Conservation (phyloP, 495 filamentous ascomycete genomes). For the Daldinia caldariorum region DNA sequence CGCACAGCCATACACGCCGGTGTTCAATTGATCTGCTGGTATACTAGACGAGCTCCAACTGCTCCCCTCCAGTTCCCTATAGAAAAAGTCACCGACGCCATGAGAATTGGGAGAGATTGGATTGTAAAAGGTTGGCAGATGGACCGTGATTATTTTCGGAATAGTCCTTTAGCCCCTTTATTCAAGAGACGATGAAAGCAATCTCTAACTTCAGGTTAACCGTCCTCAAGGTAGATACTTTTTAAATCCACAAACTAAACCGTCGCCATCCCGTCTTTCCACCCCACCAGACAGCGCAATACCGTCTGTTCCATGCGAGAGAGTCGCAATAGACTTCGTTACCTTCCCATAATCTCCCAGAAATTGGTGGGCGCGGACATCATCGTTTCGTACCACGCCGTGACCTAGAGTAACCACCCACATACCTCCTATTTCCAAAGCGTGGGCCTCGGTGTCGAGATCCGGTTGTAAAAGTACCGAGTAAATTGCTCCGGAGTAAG, state of each 20-base stretch:
- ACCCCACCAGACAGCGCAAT: conserved; percentile 50
- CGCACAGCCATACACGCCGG: background rate
- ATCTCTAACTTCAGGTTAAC: background rate
- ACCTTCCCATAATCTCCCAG: conserved; percentile 54
- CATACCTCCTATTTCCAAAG: conserved; percentile 49
- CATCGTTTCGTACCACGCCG: conserved; percentile 45
- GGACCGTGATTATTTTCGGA: background rate
- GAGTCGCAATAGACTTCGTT: conserved; percentile 33
- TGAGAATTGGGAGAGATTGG: conserved; percentile 2
- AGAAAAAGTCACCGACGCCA: background rate
- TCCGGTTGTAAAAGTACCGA: conserved; percentile 55
- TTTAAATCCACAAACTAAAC: conserved; percentile 53
- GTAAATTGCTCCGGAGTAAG: conserved; percentile 54
- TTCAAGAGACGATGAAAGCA: background rate
- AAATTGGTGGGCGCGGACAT: conserved; percentile 55
- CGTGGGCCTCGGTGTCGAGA: conserved; percentile 51
- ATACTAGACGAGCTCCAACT: background rate
- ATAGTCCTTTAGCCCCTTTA: background rate
- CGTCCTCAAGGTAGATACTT: conserved; percentile 15
- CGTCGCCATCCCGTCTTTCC: conserved; percentile 46
- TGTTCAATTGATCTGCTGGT: conserved; percentile 2
- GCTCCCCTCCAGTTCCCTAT: conserved; percentile 1
- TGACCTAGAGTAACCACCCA: conserved; percentile 61
- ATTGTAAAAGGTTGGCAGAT: background rate
- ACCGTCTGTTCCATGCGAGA: conserved; percentile 45